phyloP scores from a whole-genome alignment of 1,284 basidiomycete genomes.

The Boletus sp. region DNA sequence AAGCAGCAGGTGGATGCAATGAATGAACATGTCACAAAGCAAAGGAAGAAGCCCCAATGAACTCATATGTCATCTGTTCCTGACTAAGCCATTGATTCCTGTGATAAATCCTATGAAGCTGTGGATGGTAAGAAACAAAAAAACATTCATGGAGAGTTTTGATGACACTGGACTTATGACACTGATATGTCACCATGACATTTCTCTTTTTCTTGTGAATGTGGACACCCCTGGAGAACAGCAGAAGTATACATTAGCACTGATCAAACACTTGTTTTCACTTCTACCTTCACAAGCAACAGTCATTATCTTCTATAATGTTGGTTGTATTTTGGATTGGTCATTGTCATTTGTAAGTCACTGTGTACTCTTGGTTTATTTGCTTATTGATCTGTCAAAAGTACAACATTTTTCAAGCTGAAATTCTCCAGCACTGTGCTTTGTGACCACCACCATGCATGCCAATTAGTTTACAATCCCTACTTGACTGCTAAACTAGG shows the following conservation, averaged over 20 bases:
- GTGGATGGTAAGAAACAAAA: constrained; percentile 1
- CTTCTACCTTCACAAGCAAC: constrained; percentile 1
- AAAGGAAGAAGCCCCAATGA: constrained; percentile 1
- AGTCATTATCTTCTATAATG: constrained; percentile 1
- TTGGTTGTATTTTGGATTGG: constrained; percentile 9
- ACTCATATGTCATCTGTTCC: not conserved
- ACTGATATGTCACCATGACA: constrained; percentile 5
- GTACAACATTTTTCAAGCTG: constrained; percentile 1
- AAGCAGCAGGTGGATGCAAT: constrained; percentile 8
- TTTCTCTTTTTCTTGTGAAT: constrained; percentile 7
- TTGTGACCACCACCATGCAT: not conserved
- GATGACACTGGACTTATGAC: constrained; percentile 8
- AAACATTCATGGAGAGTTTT: constrained; percentile 1
- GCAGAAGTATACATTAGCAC: constrained; percentile 3
- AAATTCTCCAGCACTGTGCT: not conserved
- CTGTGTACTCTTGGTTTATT: not conserved
- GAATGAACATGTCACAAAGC: not conserved
- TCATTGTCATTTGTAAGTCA: constrained; percentile 1
- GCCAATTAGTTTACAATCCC: not conserved
- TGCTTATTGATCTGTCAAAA: not conserved
- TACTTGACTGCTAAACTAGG: not conserved
- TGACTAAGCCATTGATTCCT: constrained; percentile 5
- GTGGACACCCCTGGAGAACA: constrained; percentile 7
- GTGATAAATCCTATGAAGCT: constrained; percentile 9
- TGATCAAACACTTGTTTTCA: constrained; percentile 1